Percentiles rank a stretch among this genome's conserved stretches.
Conservation (phyloP, 1,139 yeast genomes). For the Meyerozyma sp. region DNA sequence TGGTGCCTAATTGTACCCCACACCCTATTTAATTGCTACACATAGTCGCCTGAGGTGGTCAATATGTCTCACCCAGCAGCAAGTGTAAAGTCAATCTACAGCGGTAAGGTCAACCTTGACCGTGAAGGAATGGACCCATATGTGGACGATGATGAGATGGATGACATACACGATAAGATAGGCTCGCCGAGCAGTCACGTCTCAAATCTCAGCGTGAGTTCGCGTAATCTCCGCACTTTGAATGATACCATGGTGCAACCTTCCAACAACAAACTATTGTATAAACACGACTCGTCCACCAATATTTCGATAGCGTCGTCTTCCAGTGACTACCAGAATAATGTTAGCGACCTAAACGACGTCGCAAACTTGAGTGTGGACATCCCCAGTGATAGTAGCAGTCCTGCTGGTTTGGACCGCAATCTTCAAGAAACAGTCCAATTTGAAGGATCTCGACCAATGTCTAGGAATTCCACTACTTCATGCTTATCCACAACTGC, state of each 20-base stretch:
- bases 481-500: constrained; percentile 69
- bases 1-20: too few species aligned
- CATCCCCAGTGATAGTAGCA: neutral
- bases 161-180: neutral
- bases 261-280: neutral
- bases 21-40: neutral
- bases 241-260: neutral
- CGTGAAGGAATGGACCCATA: constrained; percentile 19
- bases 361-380: neutral
- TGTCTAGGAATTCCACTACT: constrained; percentile 57
- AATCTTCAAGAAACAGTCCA: constrained; percentile 3
- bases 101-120: constrained; percentile 30
- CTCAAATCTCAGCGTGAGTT: constrained; percentile 18
- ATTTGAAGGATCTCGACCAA: constrained; percentile 36
- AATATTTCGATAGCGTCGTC: constrained; percentile 23
- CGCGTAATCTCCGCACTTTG: constrained; percentile 15
- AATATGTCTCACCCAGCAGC: constrained; percentile 42
- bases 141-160: constrained; percentile 7
- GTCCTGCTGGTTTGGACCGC: neutral
- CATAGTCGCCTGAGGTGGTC: too few species aligned
- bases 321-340: constrained; percentile 19
- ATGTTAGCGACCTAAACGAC: neutral
- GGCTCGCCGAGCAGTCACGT: constrained; percentile 11
- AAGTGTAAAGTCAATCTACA: constrained; percentile 34
- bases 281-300: constrained; percentile 10